phyloP scores from a whole-genome alignment of 805 yeast genomes.

The Komagataella populi region DNA sequence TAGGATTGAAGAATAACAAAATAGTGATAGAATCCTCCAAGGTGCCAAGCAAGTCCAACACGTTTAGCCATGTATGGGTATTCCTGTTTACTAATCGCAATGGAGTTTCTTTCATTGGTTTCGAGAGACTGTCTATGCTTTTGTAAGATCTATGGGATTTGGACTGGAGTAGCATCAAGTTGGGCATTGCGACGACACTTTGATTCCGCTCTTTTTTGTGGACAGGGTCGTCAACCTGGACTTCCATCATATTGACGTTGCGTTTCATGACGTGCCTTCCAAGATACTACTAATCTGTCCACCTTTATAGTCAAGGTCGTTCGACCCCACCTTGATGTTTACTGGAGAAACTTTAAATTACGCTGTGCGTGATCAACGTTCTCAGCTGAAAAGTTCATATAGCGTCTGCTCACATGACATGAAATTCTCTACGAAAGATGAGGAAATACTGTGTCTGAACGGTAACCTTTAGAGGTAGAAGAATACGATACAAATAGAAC shows the following conservation, averaged over 20 bases:
- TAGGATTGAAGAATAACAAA: background rate
- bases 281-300: background rate
- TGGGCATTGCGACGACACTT: background rate
- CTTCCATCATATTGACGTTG: background rate
- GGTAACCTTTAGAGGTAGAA: background rate
- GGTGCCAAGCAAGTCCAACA: background rate
- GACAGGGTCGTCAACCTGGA: background rate
- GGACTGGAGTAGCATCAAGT: background rate
- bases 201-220: background rate
- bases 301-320: background rate
- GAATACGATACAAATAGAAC: background rate
- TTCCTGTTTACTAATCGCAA: background rate
- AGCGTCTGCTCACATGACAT: background rate
- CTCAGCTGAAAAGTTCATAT: background rate
- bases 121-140: background rate
- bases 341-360: background rate
- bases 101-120: background rate
- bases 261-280: background rate
- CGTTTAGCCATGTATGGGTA: background rate
- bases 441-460: background rate
- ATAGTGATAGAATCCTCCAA: background rate
- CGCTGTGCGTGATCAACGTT: background rate
- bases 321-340: background rate
- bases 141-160: background rate
- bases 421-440: background rate